Evolutionary conservation across 2,329 filamentous ascomycete genomes (phyloP), one percentile per base, ranked within the genome.

Genomic region (Juglanconis sp.): DNA sequence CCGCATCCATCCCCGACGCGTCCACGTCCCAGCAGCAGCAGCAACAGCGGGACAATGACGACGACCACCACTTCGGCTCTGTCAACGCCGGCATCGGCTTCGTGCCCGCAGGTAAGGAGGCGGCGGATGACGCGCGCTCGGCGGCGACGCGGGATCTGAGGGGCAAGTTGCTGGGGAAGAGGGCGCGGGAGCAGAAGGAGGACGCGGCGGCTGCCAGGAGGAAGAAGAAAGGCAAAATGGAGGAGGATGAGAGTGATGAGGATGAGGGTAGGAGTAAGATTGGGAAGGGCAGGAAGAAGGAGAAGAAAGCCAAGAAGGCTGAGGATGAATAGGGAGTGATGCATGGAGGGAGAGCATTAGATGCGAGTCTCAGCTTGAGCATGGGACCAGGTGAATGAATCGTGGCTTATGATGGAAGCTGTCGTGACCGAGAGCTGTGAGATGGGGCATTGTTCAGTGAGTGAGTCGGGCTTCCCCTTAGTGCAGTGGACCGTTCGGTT

Each of bases 31-130:
- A 40, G 40, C 35, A 54, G 34, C 52, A 32, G 38, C 58, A 36
- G 54, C 61, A 13, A 24, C 63, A 34, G 32, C 47, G 24, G 24
- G 24, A 13, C 56, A 65, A 66, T 53, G 68, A 70, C 17, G 67
- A 71, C 6, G 64, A 64, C 40, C 50, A 54, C 31, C 69, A 72
- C 56, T 53, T 71, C 35, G 36, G 44, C 7, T 55, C 65, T 8
- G 69, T 70, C 42, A 78, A 78, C 66, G 71, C 74, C 31, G 79
- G 78, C 40, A 65, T 80, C 9, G 79, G 78, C 8, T 79, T 75
- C 66, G 67, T 70, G 9, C 65, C 73, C 3, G 64, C 71, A 6
- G 58, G 44, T 15, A 48, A 48, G 50, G 40, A 15, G 68, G 67
- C 15, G 56, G 66, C 32, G 57, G 24, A 7, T 67, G 67, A 17